Percentiles rank a stretch among this genome's conserved stretches.
Conservation (phyloP, 2,329 filamentous ascomycete genomes). For the Penicillium sp. region DNA sequence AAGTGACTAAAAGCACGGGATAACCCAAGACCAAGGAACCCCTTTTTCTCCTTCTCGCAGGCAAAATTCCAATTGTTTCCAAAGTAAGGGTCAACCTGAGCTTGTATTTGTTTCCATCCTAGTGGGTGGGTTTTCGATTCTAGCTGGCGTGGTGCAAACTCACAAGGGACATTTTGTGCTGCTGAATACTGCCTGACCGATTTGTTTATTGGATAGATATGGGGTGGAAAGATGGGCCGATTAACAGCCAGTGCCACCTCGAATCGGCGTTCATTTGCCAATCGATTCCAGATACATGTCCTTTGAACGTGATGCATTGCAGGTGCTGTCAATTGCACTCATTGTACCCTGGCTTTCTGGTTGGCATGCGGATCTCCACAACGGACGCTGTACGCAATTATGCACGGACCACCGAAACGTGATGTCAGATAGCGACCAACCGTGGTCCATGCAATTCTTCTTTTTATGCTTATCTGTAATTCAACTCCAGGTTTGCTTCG, state of each 20-base stretch:
- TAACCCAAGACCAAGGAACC: slow-evolving; percentile 13
- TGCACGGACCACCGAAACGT: slow-evolving; percentile 3
- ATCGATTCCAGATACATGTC: background rate
- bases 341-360: background rate
- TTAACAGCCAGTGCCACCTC: background rate
- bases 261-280: background rate
- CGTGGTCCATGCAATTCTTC: background rate
- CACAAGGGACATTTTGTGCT: background rate
- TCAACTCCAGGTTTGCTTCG: background rate
- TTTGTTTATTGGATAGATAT: background rate
- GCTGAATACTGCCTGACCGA: slow-evolving; percentile 2
- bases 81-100: slow-evolving; percentile 16
- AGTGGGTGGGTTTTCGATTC: slow-evolving; percentile 12
- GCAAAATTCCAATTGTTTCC: slow-evolving; percentile 12
- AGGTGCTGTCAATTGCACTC: background rate
- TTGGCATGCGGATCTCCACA: background rate
- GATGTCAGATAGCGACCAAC: slow-evolving; percentile 3
- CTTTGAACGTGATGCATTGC: background rate
- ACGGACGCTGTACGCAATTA: background rate
- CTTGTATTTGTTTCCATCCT: slow-evolving; percentile 15
- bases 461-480: slow-evolving; percentile 3
- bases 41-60: slow-evolving; percentile 12
- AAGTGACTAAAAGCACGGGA: slow-evolving; percentile 16
- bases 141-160: slow-evolving; percentile 6
- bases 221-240: background rate